Conservation (phyloP, 1,139 yeast species). For the Yamadazyma spencermartinsiae region DNA sequence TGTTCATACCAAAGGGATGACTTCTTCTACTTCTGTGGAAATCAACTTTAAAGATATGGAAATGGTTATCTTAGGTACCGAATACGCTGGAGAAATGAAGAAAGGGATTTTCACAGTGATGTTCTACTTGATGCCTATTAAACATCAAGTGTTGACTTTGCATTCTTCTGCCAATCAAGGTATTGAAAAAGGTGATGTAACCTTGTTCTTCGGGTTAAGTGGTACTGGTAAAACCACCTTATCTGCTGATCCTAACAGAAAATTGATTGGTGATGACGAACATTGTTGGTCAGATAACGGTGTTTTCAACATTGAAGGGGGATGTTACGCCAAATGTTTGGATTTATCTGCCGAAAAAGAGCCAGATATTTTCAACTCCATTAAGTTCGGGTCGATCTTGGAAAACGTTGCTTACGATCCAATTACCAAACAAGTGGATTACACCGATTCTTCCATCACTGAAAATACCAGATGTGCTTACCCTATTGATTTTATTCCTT, state of each 20-base stretch:
- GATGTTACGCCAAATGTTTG: constrained; percentile 97
- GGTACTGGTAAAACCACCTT: constrained; percentile 99
- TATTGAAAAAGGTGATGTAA: constrained; percentile 69
- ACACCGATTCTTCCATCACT: constrained; percentile 77
- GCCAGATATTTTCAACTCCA: constrained; percentile 96
- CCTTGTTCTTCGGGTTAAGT: constrained; percentile 93
- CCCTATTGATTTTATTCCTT: constrained; percentile 96
- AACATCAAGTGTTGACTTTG: constrained; percentile 85
- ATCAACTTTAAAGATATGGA: constrained; percentile 97
- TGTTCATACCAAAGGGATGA: constrained; percentile 95
- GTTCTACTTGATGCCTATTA: constrained; percentile 98
- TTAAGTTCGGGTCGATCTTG: constrained; percentile 89
- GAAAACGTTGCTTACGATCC: constrained; percentile 93
- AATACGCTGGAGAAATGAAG: constrained; percentile 99
- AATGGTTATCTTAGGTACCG: constrained; percentile 98
- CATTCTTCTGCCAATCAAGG: constrained; percentile 98
- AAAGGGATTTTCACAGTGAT: constrained; percentile 98
- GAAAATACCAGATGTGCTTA: constrained; percentile 98
- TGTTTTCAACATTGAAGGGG: constrained; percentile 99
- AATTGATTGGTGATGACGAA: constrained; percentile 97
- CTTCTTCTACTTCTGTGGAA: constrained; percentile 93
- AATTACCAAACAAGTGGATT: constrained; percentile 78
- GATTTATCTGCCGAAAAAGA: constrained; percentile 90
- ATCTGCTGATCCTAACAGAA: constrained; percentile 94
- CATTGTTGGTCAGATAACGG: constrained; percentile 99